A percentile compares a stretch with the other conserved stretches of the same genome.
Conservation (phyloP, 495 filamentous ascomycete genomes). For the Aspergillus sclerotioniger region DNA sequence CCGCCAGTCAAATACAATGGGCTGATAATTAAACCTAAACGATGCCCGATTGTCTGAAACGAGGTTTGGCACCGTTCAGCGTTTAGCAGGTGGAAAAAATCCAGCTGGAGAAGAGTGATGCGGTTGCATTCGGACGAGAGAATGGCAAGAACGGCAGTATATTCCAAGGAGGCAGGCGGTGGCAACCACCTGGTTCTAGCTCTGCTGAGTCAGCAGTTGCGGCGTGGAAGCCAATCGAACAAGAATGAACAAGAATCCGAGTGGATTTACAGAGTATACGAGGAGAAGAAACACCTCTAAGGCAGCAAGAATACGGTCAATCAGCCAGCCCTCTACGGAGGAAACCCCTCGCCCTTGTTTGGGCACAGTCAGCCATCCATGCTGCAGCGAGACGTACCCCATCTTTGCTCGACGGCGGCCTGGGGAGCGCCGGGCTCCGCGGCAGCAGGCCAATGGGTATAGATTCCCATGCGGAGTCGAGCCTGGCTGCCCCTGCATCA, state of each 20-base stretch:
- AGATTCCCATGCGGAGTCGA: slow-evolving; percentile 7
- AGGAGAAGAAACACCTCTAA: no score
- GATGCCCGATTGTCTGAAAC: not conserved
- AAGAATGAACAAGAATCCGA: not conserved
- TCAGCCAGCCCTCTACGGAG: not conserved
- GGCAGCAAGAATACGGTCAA: not conserved
- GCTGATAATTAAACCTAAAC: not conserved
- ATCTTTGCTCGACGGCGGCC: not conserved
- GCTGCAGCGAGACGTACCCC: not conserved
- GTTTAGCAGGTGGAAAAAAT: not conserved
- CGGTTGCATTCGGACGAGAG: not conserved
- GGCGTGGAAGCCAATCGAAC: not conserved
- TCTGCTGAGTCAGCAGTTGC: not conserved
- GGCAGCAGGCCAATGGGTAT: slow-evolving; percentile 8
- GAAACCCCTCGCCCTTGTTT: not conserved
- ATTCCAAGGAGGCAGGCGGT: slow-evolving; percentile 9
- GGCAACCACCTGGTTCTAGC: not conserved
- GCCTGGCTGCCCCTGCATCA: slow-evolving; percentile 13
- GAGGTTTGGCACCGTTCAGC: not conserved
- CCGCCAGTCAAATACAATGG: not conserved
- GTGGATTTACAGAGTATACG: no score
- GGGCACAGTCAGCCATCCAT: not conserved
- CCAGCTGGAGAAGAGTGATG: not conserved
- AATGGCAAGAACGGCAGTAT: not conserved
- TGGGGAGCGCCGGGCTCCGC: slow-evolving; percentile 10